These are phyloP conservation scores for Cryphonectria parasitica DNA, from an alignment of 2,329 filamentous ascomycete species.

Conservation along the genomic window DNA sequence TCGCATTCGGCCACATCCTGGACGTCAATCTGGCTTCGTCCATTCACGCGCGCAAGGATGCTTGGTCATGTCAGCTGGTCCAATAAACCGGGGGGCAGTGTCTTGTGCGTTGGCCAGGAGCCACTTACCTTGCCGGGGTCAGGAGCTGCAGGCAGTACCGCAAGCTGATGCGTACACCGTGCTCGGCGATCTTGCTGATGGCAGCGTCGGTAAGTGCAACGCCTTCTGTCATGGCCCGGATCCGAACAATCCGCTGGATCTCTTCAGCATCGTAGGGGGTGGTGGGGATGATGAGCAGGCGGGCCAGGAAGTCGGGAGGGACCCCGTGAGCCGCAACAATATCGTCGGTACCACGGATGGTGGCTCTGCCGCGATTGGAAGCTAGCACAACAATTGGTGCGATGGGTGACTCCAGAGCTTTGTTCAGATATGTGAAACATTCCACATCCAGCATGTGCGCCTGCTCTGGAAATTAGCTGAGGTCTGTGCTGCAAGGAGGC, in stretches of 20 bases:
- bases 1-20: conserved; percentile 81
- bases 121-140: conserved; percentile 73
- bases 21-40: conserved; percentile 75
- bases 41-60: conserved; percentile 86
- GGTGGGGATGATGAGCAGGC: conserved; percentile 94
- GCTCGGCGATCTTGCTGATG: conserved; percentile 82
- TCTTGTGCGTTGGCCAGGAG: conserved; percentile 20
- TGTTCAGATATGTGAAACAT: conserved; percentile 98
- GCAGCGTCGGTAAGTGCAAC: conserved; percentile 80
- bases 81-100: conserved; percentile 35
- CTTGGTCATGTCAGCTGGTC: conserved; percentile 49
- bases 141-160: conserved; percentile 92
- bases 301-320: conserved; percentile 88
- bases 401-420: conserved; percentile 92
- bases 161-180: conserved; percentile 87
- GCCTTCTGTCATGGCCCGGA: conserved; percentile 81
- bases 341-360: conserved; percentile 84
- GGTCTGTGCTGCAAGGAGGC: conserved; percentile 17
- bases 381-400: conserved; percentile 97
- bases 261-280: conserved; percentile 86
- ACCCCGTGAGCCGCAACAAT: conserved; percentile 89
- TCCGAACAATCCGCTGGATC: conserved; percentile 88
- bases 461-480: conserved; percentile 49
- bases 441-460: conserved; percentile 99
- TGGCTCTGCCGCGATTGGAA: conserved; percentile 92